These are phyloP conservation scores for Geotrichum ghanense DNA, from an alignment of 805 yeast species.

Conservation along the genomic window DNA sequence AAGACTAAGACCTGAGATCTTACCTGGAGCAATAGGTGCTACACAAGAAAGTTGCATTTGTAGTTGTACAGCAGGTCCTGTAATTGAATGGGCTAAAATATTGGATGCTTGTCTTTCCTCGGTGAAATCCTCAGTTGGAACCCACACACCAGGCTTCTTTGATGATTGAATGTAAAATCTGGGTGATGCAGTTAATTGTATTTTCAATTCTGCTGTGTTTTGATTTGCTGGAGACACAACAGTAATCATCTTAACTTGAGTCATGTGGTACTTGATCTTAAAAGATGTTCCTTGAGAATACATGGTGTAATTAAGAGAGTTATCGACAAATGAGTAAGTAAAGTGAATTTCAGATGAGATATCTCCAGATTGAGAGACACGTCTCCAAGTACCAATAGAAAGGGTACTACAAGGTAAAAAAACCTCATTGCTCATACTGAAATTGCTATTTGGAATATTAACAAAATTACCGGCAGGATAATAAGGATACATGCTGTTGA, in stretches of 20 bases:
- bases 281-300: conserved; percentile 6
- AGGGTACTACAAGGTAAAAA: conserved; percentile 6
- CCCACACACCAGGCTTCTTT: conserved; percentile 10
- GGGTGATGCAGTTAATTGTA: conserved; percentile 10
- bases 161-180: conserved; percentile 7
- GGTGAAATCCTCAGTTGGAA: conserved; percentile 11
- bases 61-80: conserved; percentile 10
- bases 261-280: conserved; percentile 9
- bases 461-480: not conserved
- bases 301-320: conserved; percentile 8
- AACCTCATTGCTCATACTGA: conserved; percentile 2
- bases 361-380: conserved; percentile 2
- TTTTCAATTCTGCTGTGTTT: conserved; percentile 9
- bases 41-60: conserved; percentile 9
- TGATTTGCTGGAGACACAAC: conserved; percentile 1
- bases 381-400: conserved; percentile 9
- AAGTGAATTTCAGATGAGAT: conserved; percentile 8
- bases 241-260: conserved; percentile 6
- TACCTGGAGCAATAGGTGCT: conserved; percentile 4
- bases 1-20: not conserved
- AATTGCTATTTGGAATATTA: not conserved
- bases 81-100: conserved; percentile 7
- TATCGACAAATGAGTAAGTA: conserved; percentile 11
- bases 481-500: not conserved
- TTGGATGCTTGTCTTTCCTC: conserved; percentile 9